phyloP scores from a whole-genome alignment of 2,329 filamentous ascomycete genomes.

The Trichoderma sp. region DNA sequence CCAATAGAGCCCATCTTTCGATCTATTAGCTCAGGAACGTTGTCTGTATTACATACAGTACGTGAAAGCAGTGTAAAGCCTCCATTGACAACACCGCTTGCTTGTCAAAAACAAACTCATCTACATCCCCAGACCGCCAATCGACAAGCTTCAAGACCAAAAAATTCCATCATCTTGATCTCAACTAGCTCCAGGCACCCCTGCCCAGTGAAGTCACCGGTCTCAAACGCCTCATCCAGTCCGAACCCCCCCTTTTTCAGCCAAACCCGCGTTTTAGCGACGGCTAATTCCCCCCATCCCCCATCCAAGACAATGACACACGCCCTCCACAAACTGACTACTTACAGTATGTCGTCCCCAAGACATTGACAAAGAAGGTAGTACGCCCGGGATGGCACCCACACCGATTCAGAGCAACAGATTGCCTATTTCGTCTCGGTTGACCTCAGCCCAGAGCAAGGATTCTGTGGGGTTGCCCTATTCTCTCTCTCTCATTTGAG shows the following conservation, averaged over 20 bases:
- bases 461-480: background rate
- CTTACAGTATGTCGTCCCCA: no score
- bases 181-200: background rate
- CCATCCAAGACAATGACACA: conserved; percentile 1
- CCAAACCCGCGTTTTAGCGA: background rate
- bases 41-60: no score
- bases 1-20: no score
- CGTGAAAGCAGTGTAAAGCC: no score
- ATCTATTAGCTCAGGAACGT: no score
- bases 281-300: background rate
- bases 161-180: background rate
- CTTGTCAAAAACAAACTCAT: no score
- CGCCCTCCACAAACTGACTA: background rate
- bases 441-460: conserved; percentile 6
- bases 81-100: no score
- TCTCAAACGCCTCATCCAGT: background rate
- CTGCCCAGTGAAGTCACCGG: conserved; percentile 22
- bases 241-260: background rate
- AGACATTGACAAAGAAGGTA: no score
- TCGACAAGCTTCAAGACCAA: background rate
- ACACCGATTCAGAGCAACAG: background rate
- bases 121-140: background rate
- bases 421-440: background rate
- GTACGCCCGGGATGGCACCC: no score
- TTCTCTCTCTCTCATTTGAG: background rate